Evolutionary conservation across 441 rosid genomes (phyloP).

Genomic region (Breynia disticha): DNA sequence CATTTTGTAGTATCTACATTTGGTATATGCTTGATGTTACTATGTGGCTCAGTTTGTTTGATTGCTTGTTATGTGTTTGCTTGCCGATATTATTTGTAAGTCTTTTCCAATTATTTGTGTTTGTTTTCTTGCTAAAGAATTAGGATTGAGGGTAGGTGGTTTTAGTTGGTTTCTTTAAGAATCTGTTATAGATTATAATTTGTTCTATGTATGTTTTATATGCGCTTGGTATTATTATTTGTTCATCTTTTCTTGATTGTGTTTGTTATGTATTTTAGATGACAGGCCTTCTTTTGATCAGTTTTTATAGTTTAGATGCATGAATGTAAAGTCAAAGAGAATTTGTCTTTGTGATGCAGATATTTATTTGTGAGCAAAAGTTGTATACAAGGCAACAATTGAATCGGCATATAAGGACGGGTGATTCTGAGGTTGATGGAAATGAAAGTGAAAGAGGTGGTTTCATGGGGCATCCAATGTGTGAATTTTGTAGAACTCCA

Average conservation of each 20-base stretch:
- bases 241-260: neutral
- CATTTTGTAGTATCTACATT: no score
- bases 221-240: no score
- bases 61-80: neutral
- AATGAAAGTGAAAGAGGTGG: slow-evolving; percentile 95
- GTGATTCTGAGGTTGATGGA: slow-evolving; percentile 94
- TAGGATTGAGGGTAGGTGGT: no score
- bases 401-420: slow-evolving; percentile 71
- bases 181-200: no score
- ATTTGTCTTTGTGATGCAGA: slow-evolving; percentile 29
- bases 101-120: no score
- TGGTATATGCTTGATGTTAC: no score
- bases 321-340: neutral
- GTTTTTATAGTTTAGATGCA: neutral
- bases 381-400: slow-evolving; percentile 69
- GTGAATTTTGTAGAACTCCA: slow-evolving; percentile 79
- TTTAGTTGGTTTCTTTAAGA: no score
- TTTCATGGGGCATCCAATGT: slow-evolving; percentile 79
- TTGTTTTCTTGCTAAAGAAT: no score
- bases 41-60: neutral
- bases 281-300: neutral
- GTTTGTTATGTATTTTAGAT: neutral
- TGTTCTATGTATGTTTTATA: no score
- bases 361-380: slow-evolving; percentile 90
- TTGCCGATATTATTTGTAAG: no score